These are phyloP conservation scores for Ganoderma lucidum DNA, from an alignment of 1,284 basidiomycete genomes.

Conservation along the genomic window DNA sequence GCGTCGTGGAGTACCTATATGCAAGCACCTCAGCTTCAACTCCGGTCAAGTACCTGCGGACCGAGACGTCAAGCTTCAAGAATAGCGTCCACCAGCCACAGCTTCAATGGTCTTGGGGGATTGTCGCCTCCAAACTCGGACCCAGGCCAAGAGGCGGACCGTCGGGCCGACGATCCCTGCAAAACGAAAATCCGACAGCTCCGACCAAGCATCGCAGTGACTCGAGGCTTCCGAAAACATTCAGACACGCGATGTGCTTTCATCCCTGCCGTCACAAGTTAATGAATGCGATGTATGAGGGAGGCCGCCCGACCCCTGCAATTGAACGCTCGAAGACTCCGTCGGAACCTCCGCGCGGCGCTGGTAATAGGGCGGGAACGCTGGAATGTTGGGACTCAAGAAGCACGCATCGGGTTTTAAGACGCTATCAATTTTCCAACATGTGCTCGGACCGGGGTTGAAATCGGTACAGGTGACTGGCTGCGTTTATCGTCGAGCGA, in stretches of 20 bases:
- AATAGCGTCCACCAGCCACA: not conserved
- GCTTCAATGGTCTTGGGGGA: not conserved
- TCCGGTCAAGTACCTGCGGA: not conserved
- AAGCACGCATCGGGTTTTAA: constrained; percentile 11
- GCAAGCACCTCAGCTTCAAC: not conserved
- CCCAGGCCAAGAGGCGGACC: not conserved
- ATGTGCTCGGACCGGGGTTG: constrained; percentile 4
- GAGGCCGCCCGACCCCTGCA: not conserved
- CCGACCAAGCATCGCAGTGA: not conserved
- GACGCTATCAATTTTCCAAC: constrained; percentile 1
- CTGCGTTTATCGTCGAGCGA: constrained; percentile 9
- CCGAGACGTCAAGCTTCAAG: not conserved
- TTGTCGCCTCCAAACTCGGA: not conserved
- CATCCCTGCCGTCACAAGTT: not conserved
- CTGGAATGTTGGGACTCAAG: constrained; percentile 6
- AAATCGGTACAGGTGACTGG: constrained; percentile 24
- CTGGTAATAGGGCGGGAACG: not conserved
- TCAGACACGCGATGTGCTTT: not conserved
- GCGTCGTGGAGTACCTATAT: not conserved
- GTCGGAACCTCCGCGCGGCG: not conserved
- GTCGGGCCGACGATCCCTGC: not conserved
- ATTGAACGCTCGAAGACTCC: not conserved
- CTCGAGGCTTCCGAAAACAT: not conserved
- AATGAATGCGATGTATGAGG: not conserved
- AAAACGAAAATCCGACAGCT: not conserved